Base-by-base conservation (phyloP, 305 asterid species). In the Andrographis paniculata region DNA sequence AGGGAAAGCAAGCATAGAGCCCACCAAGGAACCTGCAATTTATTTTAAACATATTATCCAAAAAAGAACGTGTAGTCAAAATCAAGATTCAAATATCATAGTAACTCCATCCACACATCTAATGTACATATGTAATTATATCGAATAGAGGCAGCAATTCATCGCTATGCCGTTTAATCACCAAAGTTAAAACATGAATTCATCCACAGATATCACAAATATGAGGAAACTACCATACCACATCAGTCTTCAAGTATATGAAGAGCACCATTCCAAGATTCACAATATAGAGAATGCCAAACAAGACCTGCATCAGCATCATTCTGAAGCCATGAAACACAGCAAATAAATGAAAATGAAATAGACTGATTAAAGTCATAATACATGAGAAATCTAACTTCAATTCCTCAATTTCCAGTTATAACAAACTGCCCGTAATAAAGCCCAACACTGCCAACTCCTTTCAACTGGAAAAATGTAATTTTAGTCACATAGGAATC, bases 11-110 rank as follows among this genome's bases (percentile, higher is more conserved):
- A 68, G 71, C 77, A 69, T 52, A 89, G 71, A 44, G 95, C 94
- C 98, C 98, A 89, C 98, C 94, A 89, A 44, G 98, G 98, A 53
- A 85, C 74, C 98, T 89, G 93, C 72, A 72, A 59, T 12, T 55
- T 44, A 47, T 54, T 43, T 41, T 6, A 23, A 54, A 40, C 12
- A 31, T 15, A 53, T 2, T 6, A 20, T 52, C 45, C 17, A 9
- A 8, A 20, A 9, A 44, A 37, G 16, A 57, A 35, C 38, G 28
- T 6, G 5, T 5, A 21, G 17, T 9, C 2, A 13, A 16, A 48
- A 48, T 49, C 33, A 13, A 17, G 27, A n/a, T 42, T 38, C 14
- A 3, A 31, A 14, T 24, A 18, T 50, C 47, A 9, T 9, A 17
- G 14, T 1, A 11, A 19, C 6, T n/a, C 27, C 20, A 48, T 14